phyloP scores from a whole-genome alignment of 2,329 filamentous ascomycete species.

The Colletotrichum theobromicola region DNA sequence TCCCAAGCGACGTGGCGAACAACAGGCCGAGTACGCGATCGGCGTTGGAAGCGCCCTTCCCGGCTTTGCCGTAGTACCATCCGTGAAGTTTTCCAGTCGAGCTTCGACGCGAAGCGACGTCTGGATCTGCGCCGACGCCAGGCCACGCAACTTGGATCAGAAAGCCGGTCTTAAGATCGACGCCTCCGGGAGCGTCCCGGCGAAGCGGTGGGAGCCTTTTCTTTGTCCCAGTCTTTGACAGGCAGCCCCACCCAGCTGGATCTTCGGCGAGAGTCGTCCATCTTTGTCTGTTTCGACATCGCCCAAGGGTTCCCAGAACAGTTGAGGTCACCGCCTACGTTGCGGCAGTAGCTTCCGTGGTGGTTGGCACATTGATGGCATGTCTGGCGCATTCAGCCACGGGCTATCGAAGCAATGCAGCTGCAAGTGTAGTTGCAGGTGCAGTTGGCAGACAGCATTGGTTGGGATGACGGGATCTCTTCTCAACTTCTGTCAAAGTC shows the following conservation, averaged over 20 bases:
- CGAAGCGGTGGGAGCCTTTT: background rate
- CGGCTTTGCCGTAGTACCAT: background rate
- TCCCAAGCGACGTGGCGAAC: slow-evolving; percentile 4
- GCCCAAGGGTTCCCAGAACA: background rate
- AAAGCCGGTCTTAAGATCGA: background rate
- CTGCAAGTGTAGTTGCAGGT: background rate
- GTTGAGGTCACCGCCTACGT: background rate
- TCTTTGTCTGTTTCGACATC: background rate
- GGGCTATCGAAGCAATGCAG: background rate
- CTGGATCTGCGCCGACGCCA: background rate
- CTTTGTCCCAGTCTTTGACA: background rate
- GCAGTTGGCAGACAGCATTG: background rate
- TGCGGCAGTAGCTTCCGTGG: background rate
- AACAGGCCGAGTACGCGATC: background rate
- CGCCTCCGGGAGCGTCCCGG: background rate
- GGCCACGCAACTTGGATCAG: background rate
- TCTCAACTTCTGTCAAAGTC: background rate
- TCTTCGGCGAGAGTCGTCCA: background rate
- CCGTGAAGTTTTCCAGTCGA: background rate
- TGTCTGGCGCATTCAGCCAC: background rate
- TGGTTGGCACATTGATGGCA: background rate
- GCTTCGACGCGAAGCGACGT: background rate
- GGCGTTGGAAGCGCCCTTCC: background rate
- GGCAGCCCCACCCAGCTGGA: background rate
- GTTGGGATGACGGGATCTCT: background rate